Base-by-base conservation (phyloP, 1,284 basidiomycete species). In the Trichosporon sp. region DNA sequence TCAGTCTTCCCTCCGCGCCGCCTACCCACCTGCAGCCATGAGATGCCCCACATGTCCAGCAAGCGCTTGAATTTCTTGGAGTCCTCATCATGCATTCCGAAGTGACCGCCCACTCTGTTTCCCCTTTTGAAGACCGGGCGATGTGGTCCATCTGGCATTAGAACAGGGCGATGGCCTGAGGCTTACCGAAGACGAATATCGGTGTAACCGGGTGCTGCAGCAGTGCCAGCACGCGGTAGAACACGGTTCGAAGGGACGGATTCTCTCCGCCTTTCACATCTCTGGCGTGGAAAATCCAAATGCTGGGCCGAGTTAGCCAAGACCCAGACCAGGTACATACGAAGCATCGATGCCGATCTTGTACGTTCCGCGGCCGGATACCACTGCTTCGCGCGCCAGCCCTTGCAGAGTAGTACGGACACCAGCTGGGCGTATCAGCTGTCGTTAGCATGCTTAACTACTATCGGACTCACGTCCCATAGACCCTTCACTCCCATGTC, bases 31-130 rank as follows among this genome's bases (percentile, higher is more conserved):
- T 85, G 87, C 74, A 87, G 84, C 86, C 88, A 92, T 74, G 93
- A 89, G 69, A 92, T 91, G 0, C 94, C 93, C 80, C 95, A 95
- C 0, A 89, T 88, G 60, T 90, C 87, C 4, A 96, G 87, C 60
- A 97, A 88, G 37, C 84, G 83, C 77, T 91, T 89, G 86, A 93
- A 90, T 19, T 85, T 84, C 61, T 81, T 80, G 9, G 85, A 84
- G 61, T 90, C 83, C 78, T 85, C 86, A 72, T 89, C 86, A n/a
- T 81, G 78, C 16, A 86, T 85, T 2, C 78, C 76, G 62, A 80
- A 81, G 31, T 71, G 70, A 2, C 77, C 74, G 0, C 67, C 57
- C 74, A 84, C 65, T 83, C 84, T 52, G 83, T 85, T 56, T 90
- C 86, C 57, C 29, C 94, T 84, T 81, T 99, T 99, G 71, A 88